These are phyloP conservation scores for Hypoxylon sp. DNA, from an alignment of 2,329 filamentous ascomycete species.

Conservation along the genomic window DNA sequence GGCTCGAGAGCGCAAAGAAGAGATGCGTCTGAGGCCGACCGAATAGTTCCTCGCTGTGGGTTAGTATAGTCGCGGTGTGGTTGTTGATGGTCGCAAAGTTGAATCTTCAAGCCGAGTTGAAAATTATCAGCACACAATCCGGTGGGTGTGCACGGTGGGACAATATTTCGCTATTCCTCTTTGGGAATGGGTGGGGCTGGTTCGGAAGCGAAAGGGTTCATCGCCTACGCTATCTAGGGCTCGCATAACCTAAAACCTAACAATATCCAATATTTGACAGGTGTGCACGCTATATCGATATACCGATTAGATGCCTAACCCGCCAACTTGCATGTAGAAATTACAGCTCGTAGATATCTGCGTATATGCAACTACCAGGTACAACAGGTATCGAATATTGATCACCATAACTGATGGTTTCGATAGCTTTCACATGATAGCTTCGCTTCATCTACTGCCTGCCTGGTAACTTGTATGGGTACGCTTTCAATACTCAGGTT, in stretches of 20 bases:
- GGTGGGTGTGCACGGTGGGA: constrained; percentile 40
- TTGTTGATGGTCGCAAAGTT: constrained; percentile 43
- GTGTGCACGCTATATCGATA: not conserved
- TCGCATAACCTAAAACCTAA: constrained; percentile 44
- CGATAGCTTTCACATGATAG: not conserved
- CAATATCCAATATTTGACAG: constrained; percentile 2
- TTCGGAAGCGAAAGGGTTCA: constrained; percentile 40
- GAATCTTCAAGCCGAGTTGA: constrained; percentile 36
- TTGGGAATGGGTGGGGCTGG: constrained; percentile 38
- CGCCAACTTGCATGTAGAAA: no score
- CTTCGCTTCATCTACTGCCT: not conserved
- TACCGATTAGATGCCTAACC: not conserved
- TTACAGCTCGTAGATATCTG: no score
- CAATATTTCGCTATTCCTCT: constrained; percentile 30
- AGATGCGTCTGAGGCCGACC: constrained; percentile 42
- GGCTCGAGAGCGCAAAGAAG: constrained; percentile 43
- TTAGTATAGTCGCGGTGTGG: constrained; percentile 42
- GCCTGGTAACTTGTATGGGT: no score
- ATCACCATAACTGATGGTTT: not conserved
- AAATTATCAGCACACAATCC: constrained; percentile 45
- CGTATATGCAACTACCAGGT: no score
- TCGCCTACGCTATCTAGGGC: constrained; percentile 43
- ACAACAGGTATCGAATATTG: no score
- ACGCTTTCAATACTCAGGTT: no score
- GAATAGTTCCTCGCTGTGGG: constrained; percentile 41